Percentiles rank a stretch among this genome's conserved stretches.
Conservation (phyloP, 768 basidiomycete genomes). For the Rhodosporidiobolus odoratus region DNA sequence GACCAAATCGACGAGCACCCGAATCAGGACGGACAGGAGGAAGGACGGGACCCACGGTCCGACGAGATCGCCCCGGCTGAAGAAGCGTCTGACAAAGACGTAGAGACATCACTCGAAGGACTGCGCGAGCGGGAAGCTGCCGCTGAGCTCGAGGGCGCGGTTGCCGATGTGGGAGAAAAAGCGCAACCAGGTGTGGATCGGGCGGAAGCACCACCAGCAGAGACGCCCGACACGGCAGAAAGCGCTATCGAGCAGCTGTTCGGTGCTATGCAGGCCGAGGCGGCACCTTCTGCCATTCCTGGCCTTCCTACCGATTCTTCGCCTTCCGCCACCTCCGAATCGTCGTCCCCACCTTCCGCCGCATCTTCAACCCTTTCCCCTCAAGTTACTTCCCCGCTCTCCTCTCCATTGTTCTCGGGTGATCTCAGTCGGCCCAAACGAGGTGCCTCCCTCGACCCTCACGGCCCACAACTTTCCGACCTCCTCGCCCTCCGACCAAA, state of each 20-base stretch:
- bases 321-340: not conserved
- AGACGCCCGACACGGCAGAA: not conserved
- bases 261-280: not conserved
- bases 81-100: not conserved
- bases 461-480: conserved; percentile 11
- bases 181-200: too few species aligned
- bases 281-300: not conserved
- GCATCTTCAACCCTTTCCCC: not conserved
- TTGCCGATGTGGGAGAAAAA: too few species aligned
- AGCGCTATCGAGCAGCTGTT: not conserved
- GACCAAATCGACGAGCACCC: not conserved
- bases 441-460: not conserved
- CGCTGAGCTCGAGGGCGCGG: not conserved
- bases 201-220: too few species aligned
- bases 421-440: too few species aligned
- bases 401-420: too few species aligned
- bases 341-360: not conserved
- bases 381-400: not conserved
- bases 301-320: not conserved
- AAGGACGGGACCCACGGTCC: too few species aligned
- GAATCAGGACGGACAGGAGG: not conserved
- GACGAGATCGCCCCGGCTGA: not conserved
- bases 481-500: conserved; percentile 3
- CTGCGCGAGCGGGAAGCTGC: not conserved
- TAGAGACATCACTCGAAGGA: not conserved